Evolutionary conservation across 2,329 filamentous ascomycete genomes (phyloP).

Genomic region (Phialophora tarda): DNA sequence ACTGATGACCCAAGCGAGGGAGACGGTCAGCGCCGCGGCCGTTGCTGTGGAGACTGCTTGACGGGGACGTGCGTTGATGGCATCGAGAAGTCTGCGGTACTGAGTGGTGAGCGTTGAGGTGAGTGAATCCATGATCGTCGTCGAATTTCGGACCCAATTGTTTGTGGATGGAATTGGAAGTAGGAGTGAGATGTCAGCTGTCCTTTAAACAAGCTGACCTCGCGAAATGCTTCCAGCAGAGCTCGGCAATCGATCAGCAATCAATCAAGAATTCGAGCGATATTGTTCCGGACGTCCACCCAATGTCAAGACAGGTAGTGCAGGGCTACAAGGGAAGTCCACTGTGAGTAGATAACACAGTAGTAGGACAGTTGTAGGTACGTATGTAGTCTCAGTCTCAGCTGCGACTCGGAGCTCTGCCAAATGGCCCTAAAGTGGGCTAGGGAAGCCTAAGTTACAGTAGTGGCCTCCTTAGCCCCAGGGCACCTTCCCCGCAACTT

Average conservation of each 20-base stretch:
- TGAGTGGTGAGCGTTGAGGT: slow-evolving; percentile 10
- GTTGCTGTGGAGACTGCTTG: slow-evolving; percentile 21
- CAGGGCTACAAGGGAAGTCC: background rate
- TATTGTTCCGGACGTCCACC: background rate
- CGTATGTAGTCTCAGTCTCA: background rate
- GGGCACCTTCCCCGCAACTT: background rate
- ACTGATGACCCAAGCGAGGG: slow-evolving; percentile 30
- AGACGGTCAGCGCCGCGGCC: slow-evolving; percentile 22
- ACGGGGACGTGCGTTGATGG: slow-evolving; percentile 24
- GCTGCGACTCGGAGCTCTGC: background rate
- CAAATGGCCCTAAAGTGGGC: background rate
- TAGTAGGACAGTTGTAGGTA: background rate
- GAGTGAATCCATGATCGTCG: slow-evolving; percentile 14
- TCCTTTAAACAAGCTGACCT: background rate
- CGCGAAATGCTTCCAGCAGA: background rate
- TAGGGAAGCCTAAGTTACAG: background rate
- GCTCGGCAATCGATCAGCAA: background rate
- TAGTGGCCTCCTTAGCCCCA: background rate
- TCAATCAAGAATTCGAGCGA: background rate
- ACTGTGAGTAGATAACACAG: background rate
- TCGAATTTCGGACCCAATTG: background rate
- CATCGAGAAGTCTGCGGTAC: slow-evolving; percentile 20
- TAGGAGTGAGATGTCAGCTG: background rate
- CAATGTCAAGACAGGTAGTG: background rate
- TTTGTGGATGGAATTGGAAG: background rate